Conservation (phyloP, 805 yeast species). For the Lipomyces chichibuensis region DNA sequence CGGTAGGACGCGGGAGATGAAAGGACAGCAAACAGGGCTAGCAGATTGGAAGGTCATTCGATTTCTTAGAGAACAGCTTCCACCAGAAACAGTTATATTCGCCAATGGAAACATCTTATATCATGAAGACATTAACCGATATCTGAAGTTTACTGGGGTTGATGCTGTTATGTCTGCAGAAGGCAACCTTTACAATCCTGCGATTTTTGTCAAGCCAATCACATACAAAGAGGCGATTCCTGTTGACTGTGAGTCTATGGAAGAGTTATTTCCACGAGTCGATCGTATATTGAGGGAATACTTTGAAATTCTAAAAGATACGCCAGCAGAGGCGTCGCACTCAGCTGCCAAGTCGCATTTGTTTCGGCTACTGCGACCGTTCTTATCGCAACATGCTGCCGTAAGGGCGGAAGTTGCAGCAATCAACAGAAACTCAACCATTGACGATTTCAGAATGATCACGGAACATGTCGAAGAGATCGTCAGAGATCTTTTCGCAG, state of each 20-base stretch:
- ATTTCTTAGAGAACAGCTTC: slow-evolving; percentile 74
- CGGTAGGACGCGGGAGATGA: slow-evolving; percentile 96
- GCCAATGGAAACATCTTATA: slow-evolving; percentile 95
- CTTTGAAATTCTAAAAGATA: slow-evolving; percentile 71
- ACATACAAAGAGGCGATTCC: slow-evolving; percentile 15
- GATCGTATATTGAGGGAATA: slow-evolving; percentile 84
- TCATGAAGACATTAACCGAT: slow-evolving; percentile 76
- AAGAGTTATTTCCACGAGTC: slow-evolving; percentile 79
- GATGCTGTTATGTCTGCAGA: slow-evolving; percentile 99
- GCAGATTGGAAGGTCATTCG: slow-evolving; percentile 88
- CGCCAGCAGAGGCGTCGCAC: slow-evolving; percentile 71
- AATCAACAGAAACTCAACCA: slow-evolving; percentile 45
- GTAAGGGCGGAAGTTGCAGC: slow-evolving; percentile 72
- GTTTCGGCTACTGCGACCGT: slow-evolving; percentile 82
- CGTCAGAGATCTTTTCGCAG: slow-evolving; percentile 60
- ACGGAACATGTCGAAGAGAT: slow-evolving; percentile 68
- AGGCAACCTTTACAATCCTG: slow-evolving; percentile 92
- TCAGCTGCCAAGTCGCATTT: slow-evolving; percentile 90
- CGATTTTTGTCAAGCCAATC: slow-evolving; percentile 57
- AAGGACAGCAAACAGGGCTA: slow-evolving; percentile 92
- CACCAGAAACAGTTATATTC: slow-evolving; percentile 83
- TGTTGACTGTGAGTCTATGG: slow-evolving; percentile 51
- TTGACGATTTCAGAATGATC: slow-evolving; percentile 57
- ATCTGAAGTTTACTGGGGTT: slow-evolving; percentile 63
- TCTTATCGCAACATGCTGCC: slow-evolving; percentile 74